Base-by-base conservation (phyloP, 139 green algal genomes). In the Coelastrella sp. region DNA sequence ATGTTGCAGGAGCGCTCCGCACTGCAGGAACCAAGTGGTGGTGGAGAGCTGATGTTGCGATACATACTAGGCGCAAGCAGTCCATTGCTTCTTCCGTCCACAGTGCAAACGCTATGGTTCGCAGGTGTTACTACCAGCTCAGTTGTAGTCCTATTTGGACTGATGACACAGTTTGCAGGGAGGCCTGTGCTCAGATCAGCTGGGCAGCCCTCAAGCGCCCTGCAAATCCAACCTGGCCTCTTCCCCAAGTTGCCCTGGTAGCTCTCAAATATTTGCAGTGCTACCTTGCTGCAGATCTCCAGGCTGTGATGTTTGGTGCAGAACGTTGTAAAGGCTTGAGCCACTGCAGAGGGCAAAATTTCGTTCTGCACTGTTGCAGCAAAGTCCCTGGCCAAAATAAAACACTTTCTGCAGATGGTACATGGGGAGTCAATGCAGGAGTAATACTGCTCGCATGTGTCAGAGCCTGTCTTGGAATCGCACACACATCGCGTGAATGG, bases 401-500 rank as follows among this genome's bases (percentile, higher is more conserved):
- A 77, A 38, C 68, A 77, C 35, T 57, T 53, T 5, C 38, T 23
- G 68, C 68, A 77, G 4, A n/a, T 77, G 35, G 68, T 25, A 45
- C 68, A 77, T 3, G 68, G 68, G 13, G 35, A 57, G 23, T 35
- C 19, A 6, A 35, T 38, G 11, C 68, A 77, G 7, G 68, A 38
- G 4, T n/a, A 38, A 9, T 53, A n/a, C 21, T 53, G 5, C 37
- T 77, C 21, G n/a, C 68, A 77, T n/a, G 17, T 1, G 21, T 77
- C 68, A 35, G 35, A 4, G 19, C 68, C 68, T 4, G 68, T 77
- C 8, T 21, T 34, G 17, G 6, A 9, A 40, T 77, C 40, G n/a
- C 68, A 77, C 19, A 77, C 68, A 45, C 68, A 77, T n/a, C 68
- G 68, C 37, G 68, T 60, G 68, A n/a, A 19, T 37, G 6, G 25